Percentiles rank a stretch among this genome's conserved stretches.
Evolutionary conservation across 148 eudicot genomes (phyloP).

Genomic region (Camellia sinensis): DNA sequence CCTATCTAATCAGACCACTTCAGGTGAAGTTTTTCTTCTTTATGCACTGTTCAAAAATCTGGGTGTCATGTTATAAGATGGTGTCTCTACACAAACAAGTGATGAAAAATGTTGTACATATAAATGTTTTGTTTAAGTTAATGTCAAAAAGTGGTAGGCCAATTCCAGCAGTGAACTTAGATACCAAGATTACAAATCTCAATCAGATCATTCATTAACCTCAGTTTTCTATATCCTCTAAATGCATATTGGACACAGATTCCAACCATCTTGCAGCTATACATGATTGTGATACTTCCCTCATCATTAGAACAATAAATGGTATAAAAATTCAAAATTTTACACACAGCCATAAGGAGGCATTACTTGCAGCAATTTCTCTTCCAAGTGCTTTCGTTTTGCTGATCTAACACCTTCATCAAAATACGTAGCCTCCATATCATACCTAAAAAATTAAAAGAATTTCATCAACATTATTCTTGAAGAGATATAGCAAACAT

Average conservation of each 20-base stretch:
- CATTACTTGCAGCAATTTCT: constrained; percentile 70
- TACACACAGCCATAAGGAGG: neutral
- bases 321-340: neutral
- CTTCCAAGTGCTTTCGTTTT: constrained; percentile 83
- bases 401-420: constrained; percentile 77
- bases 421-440: constrained; percentile 70
- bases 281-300: neutral
- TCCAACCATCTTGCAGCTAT: neutral
- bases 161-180: neutral
- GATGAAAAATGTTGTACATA: neutral
- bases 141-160: neutral
- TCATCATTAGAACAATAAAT: neutral
- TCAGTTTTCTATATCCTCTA: neutral
- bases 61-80: neutral
- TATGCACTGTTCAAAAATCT: neutral
- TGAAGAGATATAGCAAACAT: neutral
- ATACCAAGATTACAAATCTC: neutral
- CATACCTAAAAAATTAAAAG: constrained; percentile 51
- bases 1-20: neutral
- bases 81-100: neutral
- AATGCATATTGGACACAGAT: neutral
- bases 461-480: neutral
- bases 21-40: neutral
- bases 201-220: neutral
- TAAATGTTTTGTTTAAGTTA: neutral